Evolutionary conservation across 2,329 filamentous ascomycete genomes (phyloP).

Genomic region (Calonectria ilicicola): DNA sequence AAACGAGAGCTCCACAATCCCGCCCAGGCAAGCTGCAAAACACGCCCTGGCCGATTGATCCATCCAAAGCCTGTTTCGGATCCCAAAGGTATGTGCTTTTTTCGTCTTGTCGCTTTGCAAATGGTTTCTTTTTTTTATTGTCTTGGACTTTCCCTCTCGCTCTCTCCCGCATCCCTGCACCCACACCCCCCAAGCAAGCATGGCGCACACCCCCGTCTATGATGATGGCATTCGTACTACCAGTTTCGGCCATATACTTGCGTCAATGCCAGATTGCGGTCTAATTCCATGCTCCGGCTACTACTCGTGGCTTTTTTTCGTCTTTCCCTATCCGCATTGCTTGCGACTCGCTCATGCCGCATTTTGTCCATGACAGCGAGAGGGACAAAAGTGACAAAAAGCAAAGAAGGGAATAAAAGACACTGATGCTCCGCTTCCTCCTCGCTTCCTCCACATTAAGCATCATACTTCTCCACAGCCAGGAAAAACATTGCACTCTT

Average conservation of each 20-base stretch:
- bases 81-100: slow-evolving; percentile 25
- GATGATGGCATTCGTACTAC: slow-evolving; percentile 21
- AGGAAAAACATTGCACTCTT: not conserved
- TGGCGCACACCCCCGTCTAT: not conserved
- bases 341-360: not conserved
- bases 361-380: not conserved
- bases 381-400: not conserved
- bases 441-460: slow-evolving; percentile 14
- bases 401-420: slow-evolving; percentile 1
- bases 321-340: slow-evolving; percentile 5
- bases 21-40: slow-evolving; percentile 17
- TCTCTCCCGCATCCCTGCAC: not conserved
- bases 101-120: slow-evolving; percentile 6
- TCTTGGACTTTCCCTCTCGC: not conserved
- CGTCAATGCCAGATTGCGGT: not conserved
- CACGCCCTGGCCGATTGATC: slow-evolving; percentile 21
- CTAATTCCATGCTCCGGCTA: not conserved
- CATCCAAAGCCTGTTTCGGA: slow-evolving; percentile 19
- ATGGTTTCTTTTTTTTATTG: slow-evolving; percentile 1
- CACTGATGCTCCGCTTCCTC: slow-evolving; percentile 10
- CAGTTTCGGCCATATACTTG: slow-evolving; percentile 16
- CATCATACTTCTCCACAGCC: slow-evolving; percentile 13
- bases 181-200: slow-evolving; percentile 2
- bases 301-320: not conserved
- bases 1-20: slow-evolving; percentile 1